Base-by-base conservation (phyloP, 2,329 filamentous ascomycete genomes). In the Lasiodiplodia sp. region DNA sequence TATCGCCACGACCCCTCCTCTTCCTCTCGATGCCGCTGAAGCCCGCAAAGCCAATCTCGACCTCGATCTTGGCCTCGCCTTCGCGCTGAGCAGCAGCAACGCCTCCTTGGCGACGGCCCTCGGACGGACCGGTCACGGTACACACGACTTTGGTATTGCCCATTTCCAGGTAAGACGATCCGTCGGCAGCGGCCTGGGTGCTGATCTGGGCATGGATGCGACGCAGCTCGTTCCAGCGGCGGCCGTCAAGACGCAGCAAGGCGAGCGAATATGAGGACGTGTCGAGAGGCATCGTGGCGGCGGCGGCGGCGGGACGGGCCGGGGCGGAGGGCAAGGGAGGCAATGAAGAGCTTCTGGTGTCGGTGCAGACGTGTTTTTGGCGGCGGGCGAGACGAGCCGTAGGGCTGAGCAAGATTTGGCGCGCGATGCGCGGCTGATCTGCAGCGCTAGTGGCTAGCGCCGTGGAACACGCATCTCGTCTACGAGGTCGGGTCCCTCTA, bases 61-160 rank as follows among this genome's bases (percentile, higher is more conserved):
- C 94, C 28, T 88, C 87, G 14, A 98, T 88, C 64, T 89, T 88
- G 4, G 91, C 92, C 25, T 86, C 87, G 25, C 78, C 80, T 60
- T 80, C 83, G 66, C 79, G 82, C 75, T 75, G 77, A 2, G 82
- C 83, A 0, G 79, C 79, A 16, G 84, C 81, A 11, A 83, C 81
- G 68, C 86, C 80, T 12, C 57, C 66, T 52, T 40, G 58, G 3
- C 83, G 79, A 73, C 86, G 81, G 62, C 87, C 86, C 81, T 99
- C 96, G 47, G 88, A 89, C 0, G 96, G 96, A 0, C 96, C 96
- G 1, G 90, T 89, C 58, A 99, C 90, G 28, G 94, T 93, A 81
- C 95, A 97, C 82, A 98, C 92, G 73, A 99, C 91, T 78, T 97
- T 96, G 25, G 96, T 99, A 82, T 98, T 97, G 75, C 96, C 96